Percentiles rank a stretch among this genome's conserved stretches.
Evolutionary conservation across 2,329 filamentous ascomycete genomes (phyloP).

Genomic region (Shiraia sp.): DNA sequence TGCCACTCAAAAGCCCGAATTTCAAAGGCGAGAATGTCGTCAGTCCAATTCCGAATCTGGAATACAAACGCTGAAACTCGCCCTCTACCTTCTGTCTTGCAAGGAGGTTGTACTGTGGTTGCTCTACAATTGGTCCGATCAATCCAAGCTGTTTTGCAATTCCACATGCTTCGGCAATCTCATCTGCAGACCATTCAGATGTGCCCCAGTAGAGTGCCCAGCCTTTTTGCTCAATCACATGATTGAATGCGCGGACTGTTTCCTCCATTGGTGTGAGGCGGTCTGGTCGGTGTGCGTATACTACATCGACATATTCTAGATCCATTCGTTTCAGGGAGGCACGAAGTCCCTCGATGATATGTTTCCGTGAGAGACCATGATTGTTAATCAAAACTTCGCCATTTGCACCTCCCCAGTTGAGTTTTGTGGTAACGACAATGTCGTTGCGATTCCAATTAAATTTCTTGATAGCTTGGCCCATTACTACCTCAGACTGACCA

Average conservation of each 20-base stretch:
- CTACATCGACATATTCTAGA: slow-evolving; percentile 68
- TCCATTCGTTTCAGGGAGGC: slow-evolving; percentile 61
- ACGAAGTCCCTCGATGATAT: slow-evolving; percentile 69
- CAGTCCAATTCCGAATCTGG: slow-evolving; percentile 59
- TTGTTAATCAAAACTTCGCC: slow-evolving; percentile 62
- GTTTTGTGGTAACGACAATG: slow-evolving; percentile 52
- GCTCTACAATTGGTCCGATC: slow-evolving; percentile 57
- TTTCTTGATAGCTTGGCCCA: slow-evolving; percentile 61
- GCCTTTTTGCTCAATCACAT: slow-evolving; percentile 66
- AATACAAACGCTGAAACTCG: slow-evolving; percentile 60
- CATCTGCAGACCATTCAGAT: slow-evolving; percentile 61
- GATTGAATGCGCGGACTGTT: slow-evolving; percentile 71
- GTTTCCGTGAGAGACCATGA: slow-evolving; percentile 69
- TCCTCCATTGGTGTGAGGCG: slow-evolving; percentile 72
- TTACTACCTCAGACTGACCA: slow-evolving; percentile 59
- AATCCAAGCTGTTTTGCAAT: slow-evolving; percentile 64
- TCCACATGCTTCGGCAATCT: slow-evolving; percentile 63
- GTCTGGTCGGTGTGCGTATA: slow-evolving; percentile 72
- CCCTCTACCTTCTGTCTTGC: slow-evolving; percentile 62
- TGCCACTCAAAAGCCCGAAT: slow-evolving; percentile 62
- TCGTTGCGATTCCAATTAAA: slow-evolving; percentile 59
- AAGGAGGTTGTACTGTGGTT: slow-evolving; percentile 63
- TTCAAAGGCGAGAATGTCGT: slow-evolving; percentile 61
- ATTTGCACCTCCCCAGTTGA: slow-evolving; percentile 60
- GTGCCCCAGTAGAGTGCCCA: slow-evolving; percentile 71